Evolutionary conservation across 306 rosid species (phyloP).

Genomic region (Pyrus bretschneideri): DNA sequence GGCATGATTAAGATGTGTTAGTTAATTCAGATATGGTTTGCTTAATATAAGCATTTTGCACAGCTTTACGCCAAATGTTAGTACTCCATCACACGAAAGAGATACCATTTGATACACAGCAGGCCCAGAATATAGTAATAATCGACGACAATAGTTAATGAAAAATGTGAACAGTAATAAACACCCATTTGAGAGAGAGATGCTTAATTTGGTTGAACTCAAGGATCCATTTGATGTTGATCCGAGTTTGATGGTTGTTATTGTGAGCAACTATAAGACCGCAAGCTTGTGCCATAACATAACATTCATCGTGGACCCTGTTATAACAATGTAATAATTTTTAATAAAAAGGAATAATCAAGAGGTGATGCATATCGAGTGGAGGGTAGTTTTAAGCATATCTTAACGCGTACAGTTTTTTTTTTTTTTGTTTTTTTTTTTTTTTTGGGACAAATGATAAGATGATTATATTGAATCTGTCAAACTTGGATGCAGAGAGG

Average conservation of each 20-base stretch:
- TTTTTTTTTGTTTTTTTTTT: no score
- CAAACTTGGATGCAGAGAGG: no score
- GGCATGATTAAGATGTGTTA: conserved; percentile 7
- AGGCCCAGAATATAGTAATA: background rate
- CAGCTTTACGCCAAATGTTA: conserved; percentile 22
- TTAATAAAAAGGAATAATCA: no score
- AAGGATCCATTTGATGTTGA: background rate
- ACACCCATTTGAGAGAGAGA: background rate
- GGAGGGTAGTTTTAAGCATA: no score
- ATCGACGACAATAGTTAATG: background rate
- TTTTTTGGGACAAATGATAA: no score
- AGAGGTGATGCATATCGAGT: no score
- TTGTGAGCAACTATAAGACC: no score
- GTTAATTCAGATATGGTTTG: background rate
- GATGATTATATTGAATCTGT: no score
- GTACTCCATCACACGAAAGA: conserved; percentile 23
- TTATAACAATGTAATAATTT: no score
- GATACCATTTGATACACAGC: conserved; percentile 16
- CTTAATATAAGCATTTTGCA: background rate
- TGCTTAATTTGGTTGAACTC: background rate
- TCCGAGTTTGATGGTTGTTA: background rate
- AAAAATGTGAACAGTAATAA: background rate
- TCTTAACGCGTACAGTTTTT: no score
- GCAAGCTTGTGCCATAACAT: no score
- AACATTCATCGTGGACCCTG: no score